phyloP scores from a whole-genome alignment of 352 stramenopile genomes.

The Phytophthora meadii region DNA sequence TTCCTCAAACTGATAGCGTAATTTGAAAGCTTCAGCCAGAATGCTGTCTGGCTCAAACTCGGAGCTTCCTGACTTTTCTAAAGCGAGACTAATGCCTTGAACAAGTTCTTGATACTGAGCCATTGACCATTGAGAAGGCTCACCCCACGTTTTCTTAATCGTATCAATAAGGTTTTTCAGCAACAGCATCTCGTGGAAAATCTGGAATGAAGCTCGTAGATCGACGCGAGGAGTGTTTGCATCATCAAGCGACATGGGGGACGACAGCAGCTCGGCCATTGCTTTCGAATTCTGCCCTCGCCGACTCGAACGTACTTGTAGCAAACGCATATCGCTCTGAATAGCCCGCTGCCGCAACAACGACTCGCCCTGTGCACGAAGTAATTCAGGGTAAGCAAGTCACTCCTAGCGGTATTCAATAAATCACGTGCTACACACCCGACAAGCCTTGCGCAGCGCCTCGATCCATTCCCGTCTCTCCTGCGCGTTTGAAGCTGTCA shows the following conservation, averaged over 20 bases:
- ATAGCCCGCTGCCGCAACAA: conserved; percentile 35
- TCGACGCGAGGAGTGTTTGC: conserved; percentile 38
- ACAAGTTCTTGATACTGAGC: conserved; percentile 71
- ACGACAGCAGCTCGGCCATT: conserved; percentile 34
- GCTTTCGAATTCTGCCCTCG: conserved; percentile 31
- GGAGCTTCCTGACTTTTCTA: conserved; percentile 48
- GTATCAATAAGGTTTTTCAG: conserved; percentile 62
- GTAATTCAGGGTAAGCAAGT: neutral
- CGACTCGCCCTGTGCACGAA: conserved; percentile 25
- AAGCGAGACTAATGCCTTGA: conserved; percentile 60
- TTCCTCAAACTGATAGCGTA: conserved; percentile 77
- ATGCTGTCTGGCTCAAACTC: conserved; percentile 47
- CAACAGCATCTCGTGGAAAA: conserved; percentile 73
- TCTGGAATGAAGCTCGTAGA: conserved; percentile 69
- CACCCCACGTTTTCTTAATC: conserved; percentile 55
- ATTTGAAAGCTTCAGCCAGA: conserved; percentile 53
- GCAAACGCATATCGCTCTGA: conserved; percentile 29
- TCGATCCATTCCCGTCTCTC: conserved; percentile 76
- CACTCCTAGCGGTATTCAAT: neutral
- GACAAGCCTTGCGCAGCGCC: conserved; percentile 52
- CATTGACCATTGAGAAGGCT: conserved; percentile 52
- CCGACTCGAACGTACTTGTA: conserved; percentile 27
- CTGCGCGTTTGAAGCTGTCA: conserved; percentile 46
- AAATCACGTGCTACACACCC: conserved; percentile 34
- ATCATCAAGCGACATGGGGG: conserved; percentile 19